These are phyloP conservation scores for Ilex aquifolium DNA, from an alignment of 257 asterid genomes.

Conservation along the genomic window DNA sequence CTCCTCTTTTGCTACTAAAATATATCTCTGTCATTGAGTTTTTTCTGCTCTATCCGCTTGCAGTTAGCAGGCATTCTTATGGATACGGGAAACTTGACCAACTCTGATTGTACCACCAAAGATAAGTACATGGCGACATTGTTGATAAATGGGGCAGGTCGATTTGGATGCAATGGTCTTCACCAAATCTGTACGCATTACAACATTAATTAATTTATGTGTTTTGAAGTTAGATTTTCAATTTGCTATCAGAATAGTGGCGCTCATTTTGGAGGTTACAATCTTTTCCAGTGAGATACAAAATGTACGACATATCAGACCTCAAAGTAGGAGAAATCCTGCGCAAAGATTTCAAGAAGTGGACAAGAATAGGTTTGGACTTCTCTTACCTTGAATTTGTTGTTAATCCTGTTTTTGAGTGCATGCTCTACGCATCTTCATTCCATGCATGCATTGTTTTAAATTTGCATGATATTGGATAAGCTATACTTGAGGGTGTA, in stretches of 20 bases:
- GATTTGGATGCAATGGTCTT: slow-evolving; percentile 75
- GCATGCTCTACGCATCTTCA: not conserved
- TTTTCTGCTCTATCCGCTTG: not conserved
- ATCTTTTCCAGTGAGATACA: slow-evolving; percentile 52
- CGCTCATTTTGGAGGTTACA: not conserved
- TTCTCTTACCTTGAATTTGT: slow-evolving; percentile 10
- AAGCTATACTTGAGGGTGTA: not conserved
- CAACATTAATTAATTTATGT: not conserved
- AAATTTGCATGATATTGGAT: not conserved
- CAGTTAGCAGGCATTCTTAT: slow-evolving; percentile 81
- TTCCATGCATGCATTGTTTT: not conserved
- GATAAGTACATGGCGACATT: slow-evolving; percentile 78
- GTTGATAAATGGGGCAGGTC: slow-evolving; percentile 80
- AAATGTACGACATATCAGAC: slow-evolving; percentile 36
- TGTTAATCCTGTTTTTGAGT: not conserved
- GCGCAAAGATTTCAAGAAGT: slow-evolving; percentile 53
- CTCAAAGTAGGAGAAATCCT: slow-evolving; percentile 49
- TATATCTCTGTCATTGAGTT: not conserved
- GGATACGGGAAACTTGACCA: slow-evolving; percentile 70
- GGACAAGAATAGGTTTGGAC: slow-evolving; percentile 44
- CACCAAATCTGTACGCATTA: slow-evolving; percentile 54
- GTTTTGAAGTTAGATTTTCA: slow-evolving; percentile 6
- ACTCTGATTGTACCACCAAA: slow-evolving; percentile 43
- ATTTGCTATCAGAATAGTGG: slow-evolving; percentile 3
- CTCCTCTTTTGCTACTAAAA: not conserved